Conservation (phyloP, 495 filamentous ascomycete species). For the Pseudoneurospora amorphoporcata region DNA sequence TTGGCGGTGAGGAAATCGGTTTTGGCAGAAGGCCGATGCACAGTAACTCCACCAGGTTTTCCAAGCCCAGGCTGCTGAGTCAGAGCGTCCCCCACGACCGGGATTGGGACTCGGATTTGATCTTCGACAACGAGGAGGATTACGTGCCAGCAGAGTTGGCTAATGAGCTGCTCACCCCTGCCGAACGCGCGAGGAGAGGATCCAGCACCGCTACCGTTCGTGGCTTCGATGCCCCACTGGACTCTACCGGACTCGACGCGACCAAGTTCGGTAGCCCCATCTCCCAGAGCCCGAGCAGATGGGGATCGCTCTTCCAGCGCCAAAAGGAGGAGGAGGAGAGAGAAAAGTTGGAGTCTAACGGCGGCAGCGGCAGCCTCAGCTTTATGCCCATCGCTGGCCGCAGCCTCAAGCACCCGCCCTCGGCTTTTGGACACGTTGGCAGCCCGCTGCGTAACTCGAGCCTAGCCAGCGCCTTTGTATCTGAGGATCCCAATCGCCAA, state of each 20-base stretch:
- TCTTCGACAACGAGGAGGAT: conserved; percentile 71
- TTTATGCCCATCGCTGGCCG: conserved; percentile 12
- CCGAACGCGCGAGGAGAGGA: conserved; percentile 74
- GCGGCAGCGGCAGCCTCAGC: not conserved
- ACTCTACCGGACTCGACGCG: conserved; percentile 32
- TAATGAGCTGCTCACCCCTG: conserved; percentile 83
- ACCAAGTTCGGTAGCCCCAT: conserved; percentile 72
- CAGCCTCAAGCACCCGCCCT: conserved; percentile 31
- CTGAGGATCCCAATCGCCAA: conserved; percentile 32
- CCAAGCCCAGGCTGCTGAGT: conserved; percentile 67
- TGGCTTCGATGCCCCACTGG: conserved; percentile 37
- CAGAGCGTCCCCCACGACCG: conserved; percentile 64
- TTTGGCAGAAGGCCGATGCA: conserved; percentile 68
- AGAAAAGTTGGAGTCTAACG: conserved; percentile 49
- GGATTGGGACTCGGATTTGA: conserved; percentile 77
- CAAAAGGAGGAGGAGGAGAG: conserved; percentile 64
- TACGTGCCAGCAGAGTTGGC: conserved; percentile 70
- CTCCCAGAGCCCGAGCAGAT: conserved; percentile 75
- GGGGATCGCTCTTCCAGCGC: conserved; percentile 71
- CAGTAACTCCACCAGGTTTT: conserved; percentile 55
- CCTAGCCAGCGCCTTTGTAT: conserved; percentile 55
- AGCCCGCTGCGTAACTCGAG: conserved; percentile 86
- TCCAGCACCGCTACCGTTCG: conserved; percentile 38
- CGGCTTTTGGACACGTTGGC: conserved; percentile 75
- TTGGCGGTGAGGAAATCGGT: conserved; percentile 47